Base-by-base conservation (phyloP, 1,284 basidiomycete species). In the Sparassis latifolia region DNA sequence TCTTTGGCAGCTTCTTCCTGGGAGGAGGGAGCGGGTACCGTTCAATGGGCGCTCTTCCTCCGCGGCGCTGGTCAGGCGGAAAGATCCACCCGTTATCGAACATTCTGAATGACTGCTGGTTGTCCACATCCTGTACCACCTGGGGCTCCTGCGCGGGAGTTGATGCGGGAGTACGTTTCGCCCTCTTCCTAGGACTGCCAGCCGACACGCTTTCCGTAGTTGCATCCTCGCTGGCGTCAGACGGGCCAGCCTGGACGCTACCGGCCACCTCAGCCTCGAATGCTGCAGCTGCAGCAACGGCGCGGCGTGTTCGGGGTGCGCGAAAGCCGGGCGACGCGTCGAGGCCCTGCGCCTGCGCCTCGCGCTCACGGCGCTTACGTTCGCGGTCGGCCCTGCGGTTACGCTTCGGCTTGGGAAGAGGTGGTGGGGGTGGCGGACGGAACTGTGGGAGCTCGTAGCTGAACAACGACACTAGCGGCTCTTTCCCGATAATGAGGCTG, bases 71-170 rank as follows among this genome's bases (percentile, higher is more conserved):
- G 32, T 86, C 89, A 6, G 82, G 73, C 6, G 92, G 89, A 12
- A 96, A 69, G 12, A 96, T 91, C 93, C 93, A 97, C 2, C 93
- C 93, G 27, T 76, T 72, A 56, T 97, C 85, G 69, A 96, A 97
- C 68, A 86, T 72, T 62, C 74, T 80, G 75, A 96, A 97, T 38
- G 86, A 86, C 50, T 81, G 80, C 55, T 79, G 76, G 43, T 77
- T 75, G 60, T 86, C 87, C 28, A 97, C 81, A 40, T 83, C 73
- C 5, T 84, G 75, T 2, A 92, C 84, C 54, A 77, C 63, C 20
- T 71, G 73, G n/a, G 79, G 76, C 6, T 56, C 70, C 49, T 61
- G 76, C 5, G 69, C 58, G 38, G 69, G 70, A 12, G 68, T 66
- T 2, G 64, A 59, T 28, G 64, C 55, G 44, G 62, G 44, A 31